These are phyloP conservation scores for Cenchrus purpureus DNA, from an alignment of 176 grass and related monocot species.

Conservation along the genomic window DNA sequence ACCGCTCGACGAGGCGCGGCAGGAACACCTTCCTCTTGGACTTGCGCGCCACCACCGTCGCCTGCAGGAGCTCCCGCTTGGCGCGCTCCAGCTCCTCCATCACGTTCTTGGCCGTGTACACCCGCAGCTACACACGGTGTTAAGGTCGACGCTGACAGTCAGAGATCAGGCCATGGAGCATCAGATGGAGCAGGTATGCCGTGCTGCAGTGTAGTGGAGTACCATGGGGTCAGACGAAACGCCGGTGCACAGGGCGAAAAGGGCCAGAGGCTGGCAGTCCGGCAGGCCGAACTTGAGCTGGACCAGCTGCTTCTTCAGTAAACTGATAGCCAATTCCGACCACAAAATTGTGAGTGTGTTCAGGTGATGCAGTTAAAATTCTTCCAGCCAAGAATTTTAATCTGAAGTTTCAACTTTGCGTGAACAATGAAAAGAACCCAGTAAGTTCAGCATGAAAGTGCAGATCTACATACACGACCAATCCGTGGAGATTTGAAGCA, in stretches of 20 bases:
- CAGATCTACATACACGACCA: constrained; percentile 75
- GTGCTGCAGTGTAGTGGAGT: neutral
- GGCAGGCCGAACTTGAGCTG: constrained; percentile 63
- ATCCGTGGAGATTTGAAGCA: constrained; percentile 68
- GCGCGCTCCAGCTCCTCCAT: constrained; percentile 80
- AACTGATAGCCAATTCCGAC: neutral
- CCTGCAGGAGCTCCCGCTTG: constrained; percentile 83
- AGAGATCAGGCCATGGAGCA: neutral
- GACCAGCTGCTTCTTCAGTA: constrained; percentile 68
- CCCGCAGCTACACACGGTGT: constrained; percentile 57
- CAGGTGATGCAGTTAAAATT: neutral
- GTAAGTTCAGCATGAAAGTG: constrained; percentile 31
- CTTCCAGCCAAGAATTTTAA: neutral
- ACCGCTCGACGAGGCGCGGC: constrained; percentile 73
- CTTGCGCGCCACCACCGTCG: constrained; percentile 64
- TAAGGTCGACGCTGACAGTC: neutral
- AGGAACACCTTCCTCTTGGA: constrained; percentile 76
- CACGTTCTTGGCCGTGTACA: constrained; percentile 83
- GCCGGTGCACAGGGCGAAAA: constrained; percentile 86
- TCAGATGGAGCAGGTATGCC: neutral
- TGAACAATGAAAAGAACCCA: neutral
- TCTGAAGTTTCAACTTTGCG: neutral
- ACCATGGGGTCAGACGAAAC: constrained; percentile 90
- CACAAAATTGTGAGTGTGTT: neutral
- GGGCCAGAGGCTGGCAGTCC: constrained; percentile 68